Percentiles rank a stretch among this genome's conserved stretches.
These are phyloP conservation scores for Suillus paluster DNA, from an alignment of 768 basidiomycete genomes.

Conservation along the genomic window DNA sequence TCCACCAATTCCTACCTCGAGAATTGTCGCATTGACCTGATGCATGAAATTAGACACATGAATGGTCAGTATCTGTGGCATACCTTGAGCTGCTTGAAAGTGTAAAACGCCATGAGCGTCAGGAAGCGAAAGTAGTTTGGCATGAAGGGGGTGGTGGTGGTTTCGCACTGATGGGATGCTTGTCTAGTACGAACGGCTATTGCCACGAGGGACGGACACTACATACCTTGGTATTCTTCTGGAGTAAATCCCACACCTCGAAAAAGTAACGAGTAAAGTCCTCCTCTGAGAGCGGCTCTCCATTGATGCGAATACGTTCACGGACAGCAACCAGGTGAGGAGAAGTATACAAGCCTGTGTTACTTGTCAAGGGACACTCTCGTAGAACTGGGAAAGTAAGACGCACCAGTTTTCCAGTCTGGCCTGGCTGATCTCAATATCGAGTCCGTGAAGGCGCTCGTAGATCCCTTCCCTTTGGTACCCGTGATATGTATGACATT, in stretches of 20 bases:
- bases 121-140: constrained; percentile 95
- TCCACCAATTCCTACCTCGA: constrained; percentile 98
- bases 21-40: constrained; percentile 83
- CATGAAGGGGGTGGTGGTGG: constrained; percentile 61
- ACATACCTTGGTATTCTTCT: constrained; percentile 45
- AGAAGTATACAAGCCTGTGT: constrained; percentile 89
- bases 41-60: not conserved
- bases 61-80: not conserved
- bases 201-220: constrained; percentile 45
- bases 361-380: constrained; percentile 1
- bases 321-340: constrained; percentile 96
- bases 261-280: constrained; percentile 92
- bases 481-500: constrained; percentile 97
- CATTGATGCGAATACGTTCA: constrained; percentile 94
- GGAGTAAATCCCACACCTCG: constrained; percentile 90
- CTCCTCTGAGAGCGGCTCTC: constrained; percentile 85
- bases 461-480: constrained; percentile 98
- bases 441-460: constrained; percentile 90
- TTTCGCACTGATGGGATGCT: constrained; percentile 43
- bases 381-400: not conserved
- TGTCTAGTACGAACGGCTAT: constrained; percentile 3
- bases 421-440: constrained; percentile 79
- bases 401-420: constrained; percentile 79
- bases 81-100: constrained; percentile 77
- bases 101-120: constrained; percentile 90